A percentile compares a stretch with the other conserved stretches of the same genome.
Conservation (phyloP, 2,329 filamentous ascomycete species). For the Aurifilum marmelostoma region DNA sequence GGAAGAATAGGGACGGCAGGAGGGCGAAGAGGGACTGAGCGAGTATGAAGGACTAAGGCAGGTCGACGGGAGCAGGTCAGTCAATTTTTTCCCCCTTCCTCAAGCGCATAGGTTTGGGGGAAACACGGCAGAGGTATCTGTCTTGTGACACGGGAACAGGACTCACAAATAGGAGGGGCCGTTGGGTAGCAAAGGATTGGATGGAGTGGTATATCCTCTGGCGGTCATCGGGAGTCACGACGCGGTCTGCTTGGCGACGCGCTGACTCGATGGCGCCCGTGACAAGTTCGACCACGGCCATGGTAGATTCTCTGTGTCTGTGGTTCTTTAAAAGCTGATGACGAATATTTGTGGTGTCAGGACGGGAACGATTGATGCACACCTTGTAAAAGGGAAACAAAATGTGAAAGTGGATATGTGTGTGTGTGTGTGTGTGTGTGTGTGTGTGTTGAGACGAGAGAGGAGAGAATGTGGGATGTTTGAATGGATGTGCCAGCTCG, state of each 20-base stretch:
- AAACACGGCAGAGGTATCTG: neutral
- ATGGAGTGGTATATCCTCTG: conserved; percentile 58
- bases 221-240: conserved; percentile 64
- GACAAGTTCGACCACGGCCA: conserved; percentile 40
- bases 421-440: no score
- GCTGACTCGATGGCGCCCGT: conserved; percentile 44
- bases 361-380: no score
- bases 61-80: conserved; percentile 3
- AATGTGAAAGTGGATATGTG: no score
- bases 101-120: neutral
- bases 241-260: conserved; percentile 50
- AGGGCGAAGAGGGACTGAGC: conserved; percentile 67
- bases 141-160: neutral
- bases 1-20: conserved; percentile 70
- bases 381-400: neutral
- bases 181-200: conserved; percentile 60
- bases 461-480: no score
- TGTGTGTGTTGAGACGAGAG: no score
- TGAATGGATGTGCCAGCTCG: no score
- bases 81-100: no score
- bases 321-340: neutral
- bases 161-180: conserved; percentile 71
- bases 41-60: conserved; percentile 66
- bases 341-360: neutral
- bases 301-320: conserved; percentile 14